Evolutionary conservation across 176 grass and related monocot species (phyloP), one percentile per base, ranked within the genome.

Genomic region (Phyllostachys edulis): DNA sequence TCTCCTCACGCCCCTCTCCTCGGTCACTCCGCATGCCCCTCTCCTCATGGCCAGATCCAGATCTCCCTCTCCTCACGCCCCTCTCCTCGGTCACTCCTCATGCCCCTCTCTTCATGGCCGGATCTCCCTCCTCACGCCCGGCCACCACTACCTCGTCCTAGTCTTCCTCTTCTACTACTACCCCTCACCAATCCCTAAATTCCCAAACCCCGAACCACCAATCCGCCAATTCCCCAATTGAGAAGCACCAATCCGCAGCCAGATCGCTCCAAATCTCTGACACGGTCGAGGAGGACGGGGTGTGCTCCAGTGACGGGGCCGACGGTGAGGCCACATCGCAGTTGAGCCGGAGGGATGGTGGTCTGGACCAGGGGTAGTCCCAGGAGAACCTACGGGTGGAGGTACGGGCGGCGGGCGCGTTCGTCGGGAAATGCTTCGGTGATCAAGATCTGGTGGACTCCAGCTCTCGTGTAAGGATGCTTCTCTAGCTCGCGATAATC

Each of bases 361-460:
- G 85, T 39, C 72, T 98, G 50, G 29, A 0, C 0, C 1, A 1
- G 29, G 29, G 29, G 29, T 1, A 29, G 29, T 29, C 29, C 29
- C 83, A 95, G 59, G 71, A 29, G 29, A 29, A 29, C 29, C 29
- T 29, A 1, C 29, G 77, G 15, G 90, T 98, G 85, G 85, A 92
- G 10, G 76, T 98, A 14, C 56, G 45, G 27, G 52, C 76, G 5
- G 20, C 81, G 9, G 47, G 23, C 63, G 51, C 75, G 6, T 65
- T 82, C 63, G 50, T 61, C 13, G 73, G 73, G 45, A 87, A 68
- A 79, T 71, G 52, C 76, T 70, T 70, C 2, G 46, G 26, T 21
- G 71, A 45, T 46, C 73, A 66, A 3, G 27, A 87, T 40, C 74
- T 67, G 6, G 21, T 79, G 20, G 80, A 87, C 40, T 75, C 72